Evolutionary conservation across 2,329 filamentous ascomycete species (phyloP).

Genomic region (Conoideocrella luteorostrata): DNA sequence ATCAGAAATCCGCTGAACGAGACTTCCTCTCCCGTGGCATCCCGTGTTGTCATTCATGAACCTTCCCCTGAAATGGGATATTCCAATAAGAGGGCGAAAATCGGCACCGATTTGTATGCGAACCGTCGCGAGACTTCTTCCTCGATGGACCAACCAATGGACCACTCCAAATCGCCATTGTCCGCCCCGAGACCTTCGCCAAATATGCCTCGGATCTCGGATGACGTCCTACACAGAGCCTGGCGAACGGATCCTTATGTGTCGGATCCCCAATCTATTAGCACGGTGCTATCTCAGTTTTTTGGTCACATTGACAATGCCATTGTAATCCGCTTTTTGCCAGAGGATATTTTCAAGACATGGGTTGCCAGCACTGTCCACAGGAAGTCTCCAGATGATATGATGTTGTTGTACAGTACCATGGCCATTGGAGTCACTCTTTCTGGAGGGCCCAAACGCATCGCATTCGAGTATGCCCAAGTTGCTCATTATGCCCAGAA

Average conservation of each 20-base stretch:
- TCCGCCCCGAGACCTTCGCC: slow-evolving; percentile 28
- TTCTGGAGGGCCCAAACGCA: slow-evolving; percentile 30
- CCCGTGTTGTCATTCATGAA: slow-evolving; percentile 30
- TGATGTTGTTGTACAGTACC: slow-evolving; percentile 40
- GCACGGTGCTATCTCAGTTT: slow-evolving; percentile 33
- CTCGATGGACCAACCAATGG: slow-evolving; percentile 24
- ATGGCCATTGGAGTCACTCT: slow-evolving; percentile 33
- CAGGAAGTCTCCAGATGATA: slow-evolving; percentile 34
- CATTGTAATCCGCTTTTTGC: slow-evolving; percentile 35
- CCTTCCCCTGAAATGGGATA: slow-evolving; percentile 28
- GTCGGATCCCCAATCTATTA: slow-evolving; percentile 34
- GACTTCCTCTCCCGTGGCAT: slow-evolving; percentile 43
- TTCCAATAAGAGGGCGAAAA: slow-evolving; percentile 46
- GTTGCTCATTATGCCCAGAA: slow-evolving; percentile 52
- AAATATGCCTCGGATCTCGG: slow-evolving; percentile 42
- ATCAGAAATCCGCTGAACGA: slow-evolving; percentile 33
- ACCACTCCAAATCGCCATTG: slow-evolving; percentile 29
- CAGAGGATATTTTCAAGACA: slow-evolving; percentile 31
- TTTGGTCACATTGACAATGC: slow-evolving; percentile 35
- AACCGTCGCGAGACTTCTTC: slow-evolving; percentile 25
- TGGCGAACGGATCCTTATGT: slow-evolving; percentile 47
- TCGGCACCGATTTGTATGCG: slow-evolving; percentile 41
- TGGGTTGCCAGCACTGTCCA: slow-evolving; percentile 30
- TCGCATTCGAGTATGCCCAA: slow-evolving; percentile 35
- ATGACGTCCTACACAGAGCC: slow-evolving; percentile 40